Base-by-base conservation (phyloP, 176 grass and related monocot species). In the Cocos nucifera region DNA sequence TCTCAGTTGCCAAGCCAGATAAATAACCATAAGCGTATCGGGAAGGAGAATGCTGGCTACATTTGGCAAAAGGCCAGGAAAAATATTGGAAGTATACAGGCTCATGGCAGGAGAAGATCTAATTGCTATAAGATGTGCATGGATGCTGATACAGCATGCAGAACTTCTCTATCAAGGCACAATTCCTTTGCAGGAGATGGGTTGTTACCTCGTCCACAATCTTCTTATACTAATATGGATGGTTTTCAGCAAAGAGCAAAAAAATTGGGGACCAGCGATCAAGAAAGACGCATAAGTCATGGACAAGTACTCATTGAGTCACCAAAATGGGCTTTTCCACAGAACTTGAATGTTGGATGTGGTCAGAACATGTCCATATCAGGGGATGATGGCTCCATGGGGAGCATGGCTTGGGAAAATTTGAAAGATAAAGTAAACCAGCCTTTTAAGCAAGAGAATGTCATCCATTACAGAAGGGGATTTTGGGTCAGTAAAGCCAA, bases 201-300 rank as follows among this genome's bases (percentile, higher is more conserved):
- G 19, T 56, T 56, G 54, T 56, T 56, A 22, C 54, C 54, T 56
- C 14, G 19, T 56, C 54, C 54, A 56, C 19, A 56, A 22, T 56
- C 22, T 56, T 56, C 54, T 56, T 56, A 22, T 56, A 17, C 54
- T 56, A 6, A 20, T 56, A 22, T 19, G 22, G 22, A 22, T 22
- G 54, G 19, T 56, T 22, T 14, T 56, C 17, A 22, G 6, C 54
- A 56, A 20, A 56, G 54, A 56, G 54, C 54, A 22, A 56, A 56
- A 56, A 22, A 22, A 21, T 14, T 56, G 19, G 54, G 54, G 22
- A 56, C 14, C 22, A 22, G 0, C 14, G 22, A 56, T 22, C 19
- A 22, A 56, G 54, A 56, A 56, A 22, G 22, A 21, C 2, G 22
- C 19, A 56, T 3, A 56, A 21, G 8, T 22, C 22, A 4, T 19